A percentile compares a stretch with the other conserved stretches of the same genome.
Conservation (phyloP, 306 rosid genomes). For the Glycine tomentella region DNA sequence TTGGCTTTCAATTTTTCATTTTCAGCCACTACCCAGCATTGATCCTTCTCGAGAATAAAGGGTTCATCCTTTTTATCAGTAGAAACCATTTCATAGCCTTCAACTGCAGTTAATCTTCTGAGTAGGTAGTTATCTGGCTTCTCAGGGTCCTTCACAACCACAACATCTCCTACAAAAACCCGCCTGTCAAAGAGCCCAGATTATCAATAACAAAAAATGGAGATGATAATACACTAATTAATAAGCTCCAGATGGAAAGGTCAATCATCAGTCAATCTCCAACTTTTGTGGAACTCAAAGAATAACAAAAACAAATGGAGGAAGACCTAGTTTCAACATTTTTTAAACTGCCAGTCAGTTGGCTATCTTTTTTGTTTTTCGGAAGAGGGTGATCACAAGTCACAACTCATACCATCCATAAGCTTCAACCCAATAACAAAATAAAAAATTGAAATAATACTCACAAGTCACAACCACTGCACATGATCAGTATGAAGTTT, state of each 20-base stretch:
- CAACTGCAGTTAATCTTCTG: constrained; percentile 89
- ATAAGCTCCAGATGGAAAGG: constrained; percentile 28
- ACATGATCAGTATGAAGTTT: too few species aligned
- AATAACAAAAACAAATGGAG: too few species aligned
- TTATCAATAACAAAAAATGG: constrained; percentile 39
- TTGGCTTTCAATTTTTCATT: constrained; percentile 80
- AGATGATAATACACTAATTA: constrained; percentile 29
- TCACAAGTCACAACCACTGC: too few species aligned
- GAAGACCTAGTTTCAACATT: too few species aligned
- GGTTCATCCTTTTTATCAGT: constrained; percentile 81
- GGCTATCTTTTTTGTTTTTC: too few species aligned
- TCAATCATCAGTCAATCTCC: constrained; percentile 22
- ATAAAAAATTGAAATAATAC: too few species aligned
- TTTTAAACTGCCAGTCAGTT: too few species aligned
- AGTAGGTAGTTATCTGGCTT: constrained; percentile 67
- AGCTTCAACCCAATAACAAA: too few species aligned
- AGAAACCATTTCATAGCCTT: constrained; percentile 94
- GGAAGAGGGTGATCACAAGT: too few species aligned
- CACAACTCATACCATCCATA: too few species aligned
- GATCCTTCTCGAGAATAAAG: constrained; percentile 76
- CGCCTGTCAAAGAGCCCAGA: constrained; percentile 66
- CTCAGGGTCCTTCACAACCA: constrained; percentile 86
- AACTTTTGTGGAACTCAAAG: background rate
- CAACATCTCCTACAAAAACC: constrained; percentile 93
- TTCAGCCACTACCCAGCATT: constrained; percentile 97